Base-by-base conservation (phyloP, 129 eudicot genomes). In the Gnaphalium uliginosum region DNA sequence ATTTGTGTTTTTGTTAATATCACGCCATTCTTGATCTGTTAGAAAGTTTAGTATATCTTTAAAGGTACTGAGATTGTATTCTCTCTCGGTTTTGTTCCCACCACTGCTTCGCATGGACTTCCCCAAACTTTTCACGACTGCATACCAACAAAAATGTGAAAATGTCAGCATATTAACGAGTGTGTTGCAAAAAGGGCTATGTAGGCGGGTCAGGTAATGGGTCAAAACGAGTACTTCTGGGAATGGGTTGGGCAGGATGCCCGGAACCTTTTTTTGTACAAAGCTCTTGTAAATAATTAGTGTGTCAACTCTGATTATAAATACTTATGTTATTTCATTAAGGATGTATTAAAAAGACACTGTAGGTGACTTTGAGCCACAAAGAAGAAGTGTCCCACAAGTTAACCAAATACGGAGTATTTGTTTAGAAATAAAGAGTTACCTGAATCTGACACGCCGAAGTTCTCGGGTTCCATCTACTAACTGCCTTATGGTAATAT, bases 391-490 rank as follows among this genome's bases (percentile, higher is more conserved):
- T 53, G n/a, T n/a, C 13, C 59, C 35, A 14, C 19, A 62, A 25
- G 27, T 62, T 39, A 62, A 14, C 4, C 67, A 27, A 26, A 61
- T 15, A n/a, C n/a, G n/a, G n/a, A n/a, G n/a, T n/a, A 15, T 5
- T 26, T 6, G n/a, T 27, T 62, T 62, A 62, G 18, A 64, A 32
- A 64, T 4, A 6, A 5, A 25, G 51, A 66, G 23, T 26, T 70
- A 87, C 91, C 91, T 87, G 88, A 87, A 87, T 56, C 91, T 83
- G 76, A 87, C 91, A 56, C 91, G 91, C 10, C 87, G 78, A 5
- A 87, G 91, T 68, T 87, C 91, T 21, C 88, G 82, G 26, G 72
- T 48, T 18, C 86, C 88, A 10, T 78, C 88, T 21, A 84, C 78
- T 22, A 87, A 66, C 53, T 83, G 81, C 76, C 87, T 78, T 35